These are phyloP conservation scores for Avena atlantica DNA, from an alignment of 176 grass and related monocot species.

Conservation along the genomic window DNA sequence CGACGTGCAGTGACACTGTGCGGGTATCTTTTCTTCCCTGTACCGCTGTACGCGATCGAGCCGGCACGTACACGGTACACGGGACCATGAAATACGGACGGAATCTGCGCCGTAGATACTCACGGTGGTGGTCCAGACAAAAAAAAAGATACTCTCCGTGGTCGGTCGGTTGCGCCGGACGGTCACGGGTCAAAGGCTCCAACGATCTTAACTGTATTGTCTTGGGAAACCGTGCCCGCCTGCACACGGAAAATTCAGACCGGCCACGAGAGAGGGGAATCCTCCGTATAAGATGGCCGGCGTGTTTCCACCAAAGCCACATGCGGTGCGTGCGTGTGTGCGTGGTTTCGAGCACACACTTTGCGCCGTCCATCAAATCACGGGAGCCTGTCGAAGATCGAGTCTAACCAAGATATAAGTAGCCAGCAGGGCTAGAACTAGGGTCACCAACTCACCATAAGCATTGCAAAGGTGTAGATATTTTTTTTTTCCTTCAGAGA, in stretches of 20 bases:
- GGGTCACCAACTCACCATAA: no score
- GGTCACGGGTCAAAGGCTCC: not conserved
- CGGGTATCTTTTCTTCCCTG: not conserved
- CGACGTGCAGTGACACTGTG: not conserved
- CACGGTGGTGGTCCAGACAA: no score
- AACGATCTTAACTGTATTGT: not conserved
- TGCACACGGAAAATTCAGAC: no score
- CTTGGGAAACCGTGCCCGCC: not conserved
- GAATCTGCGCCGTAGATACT: not conserved
- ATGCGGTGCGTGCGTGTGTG: not conserved
- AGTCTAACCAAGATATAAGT: no score
- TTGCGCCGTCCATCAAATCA: not conserved
- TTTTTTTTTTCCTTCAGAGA: no score
- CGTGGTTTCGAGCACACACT: not conserved
- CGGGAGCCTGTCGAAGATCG: no score
- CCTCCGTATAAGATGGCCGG: not conserved
- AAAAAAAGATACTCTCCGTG: no score
- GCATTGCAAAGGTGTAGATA: no score
- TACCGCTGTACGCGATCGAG: not conserved
- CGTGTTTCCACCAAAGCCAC: not conserved
- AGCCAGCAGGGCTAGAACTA: no score
- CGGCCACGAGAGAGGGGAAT: no score
- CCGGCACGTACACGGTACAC: no score
- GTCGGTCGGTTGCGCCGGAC: not conserved
- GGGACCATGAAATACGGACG: not conserved